A percentile compares a stretch with the other conserved stretches of the same genome.
Conservation (phyloP, 2,329 filamentous ascomycete genomes). For the Ceratocystis albifundus region DNA sequence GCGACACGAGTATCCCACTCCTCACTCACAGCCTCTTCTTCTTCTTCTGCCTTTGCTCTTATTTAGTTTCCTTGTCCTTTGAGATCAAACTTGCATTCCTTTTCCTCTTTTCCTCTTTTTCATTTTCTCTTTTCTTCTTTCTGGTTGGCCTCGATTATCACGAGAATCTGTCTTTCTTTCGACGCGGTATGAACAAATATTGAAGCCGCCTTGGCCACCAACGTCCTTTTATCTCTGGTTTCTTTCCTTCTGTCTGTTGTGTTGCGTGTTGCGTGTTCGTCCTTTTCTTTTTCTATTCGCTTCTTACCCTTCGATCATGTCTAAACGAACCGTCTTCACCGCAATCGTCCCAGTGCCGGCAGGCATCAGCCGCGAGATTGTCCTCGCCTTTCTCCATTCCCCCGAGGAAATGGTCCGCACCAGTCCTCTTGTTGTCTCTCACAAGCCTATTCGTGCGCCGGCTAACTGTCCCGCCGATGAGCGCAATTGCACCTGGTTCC, state of each 20-base stretch:
- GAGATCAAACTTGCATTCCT: background rate
- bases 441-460: slow-evolving; percentile 57
- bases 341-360: slow-evolving; percentile 66
- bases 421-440: slow-evolving; percentile 68
- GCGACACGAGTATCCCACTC: background rate
- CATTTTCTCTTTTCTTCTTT: background rate
- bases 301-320: slow-evolving; percentile 39
- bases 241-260: background rate
- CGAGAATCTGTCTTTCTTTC: background rate
- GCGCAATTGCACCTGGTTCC: slow-evolving; percentile 60
- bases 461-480: slow-evolving; percentile 58
- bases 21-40: too few relatives aligned
- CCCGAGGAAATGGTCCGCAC: slow-evolving; percentile 78
- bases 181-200: background rate
- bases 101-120: background rate
- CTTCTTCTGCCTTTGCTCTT: too few relatives aligned
- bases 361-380: slow-evolving; percentile 55
- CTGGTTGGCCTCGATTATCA: too few relatives aligned
- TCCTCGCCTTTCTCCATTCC: slow-evolving; percentile 63
- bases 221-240: background rate
- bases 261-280: too few relatives aligned
- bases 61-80: too few relatives aligned
- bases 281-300: slow-evolving; percentile 6
- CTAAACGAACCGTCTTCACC: slow-evolving; percentile 60
- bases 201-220: background rate